Evolutionary conservation across 345 rosid genomes (phyloP).

Genomic region (Anacardium occidentale): DNA sequence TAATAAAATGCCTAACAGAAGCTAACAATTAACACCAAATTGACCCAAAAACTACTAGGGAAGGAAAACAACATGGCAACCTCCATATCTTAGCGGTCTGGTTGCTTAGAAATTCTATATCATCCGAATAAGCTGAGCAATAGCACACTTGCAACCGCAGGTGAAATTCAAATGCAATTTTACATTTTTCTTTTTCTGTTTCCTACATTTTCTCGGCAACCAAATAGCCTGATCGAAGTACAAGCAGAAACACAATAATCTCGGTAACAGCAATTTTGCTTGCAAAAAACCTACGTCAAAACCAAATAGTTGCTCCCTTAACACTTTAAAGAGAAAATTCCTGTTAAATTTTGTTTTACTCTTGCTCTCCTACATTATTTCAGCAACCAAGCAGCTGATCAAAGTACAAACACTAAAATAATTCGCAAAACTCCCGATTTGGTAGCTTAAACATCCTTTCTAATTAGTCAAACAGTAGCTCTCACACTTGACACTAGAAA

Average conservation of each 20-base stretch:
- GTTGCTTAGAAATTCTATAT: neutral
- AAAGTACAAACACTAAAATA: neutral
- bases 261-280: neutral
- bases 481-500: neutral
- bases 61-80: neutral
- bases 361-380: neutral
- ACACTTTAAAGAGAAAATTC: neutral
- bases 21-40: neutral
- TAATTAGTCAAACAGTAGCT: neutral
- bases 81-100: neutral
- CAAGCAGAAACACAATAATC: neutral
- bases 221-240: constrained; percentile 4
- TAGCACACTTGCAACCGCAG: neutral
- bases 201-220: constrained; percentile 14
- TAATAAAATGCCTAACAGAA: too few relatives aligned
- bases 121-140: neutral
- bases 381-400: constrained; percentile 11
- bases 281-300: too few relatives aligned
- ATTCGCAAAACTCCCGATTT: neutral
- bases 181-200: neutral
- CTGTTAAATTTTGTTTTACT: neutral
- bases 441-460: neutral
- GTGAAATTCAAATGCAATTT: neutral
- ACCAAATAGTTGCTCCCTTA: neutral
- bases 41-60: neutral